These are phyloP conservation scores for Cyamopsis tetragonoloba DNA, from an alignment of 306 rosid genomes.

Conservation along the genomic window DNA sequence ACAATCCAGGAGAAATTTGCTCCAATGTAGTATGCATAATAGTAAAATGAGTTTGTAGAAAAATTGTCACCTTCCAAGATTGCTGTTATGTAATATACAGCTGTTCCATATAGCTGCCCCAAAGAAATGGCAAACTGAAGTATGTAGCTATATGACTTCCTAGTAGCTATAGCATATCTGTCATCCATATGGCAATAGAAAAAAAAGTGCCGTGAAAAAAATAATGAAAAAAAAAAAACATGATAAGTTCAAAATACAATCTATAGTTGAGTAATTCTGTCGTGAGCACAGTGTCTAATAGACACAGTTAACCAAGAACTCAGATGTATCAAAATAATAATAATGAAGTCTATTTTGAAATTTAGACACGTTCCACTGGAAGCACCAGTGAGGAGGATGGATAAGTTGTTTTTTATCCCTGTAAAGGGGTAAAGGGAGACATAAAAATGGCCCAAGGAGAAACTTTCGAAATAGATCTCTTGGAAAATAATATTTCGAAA, in stretches of 20 bases:
- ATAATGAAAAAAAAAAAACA: neutral
- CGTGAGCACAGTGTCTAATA: too few relatives aligned
- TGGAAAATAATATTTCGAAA: too few relatives aligned
- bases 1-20: slow-evolving; percentile 74
- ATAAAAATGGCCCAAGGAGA: too few relatives aligned
- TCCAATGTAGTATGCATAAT: slow-evolving; percentile 68
- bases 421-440: too few relatives aligned
- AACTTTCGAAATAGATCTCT: too few relatives aligned
- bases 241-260: neutral
- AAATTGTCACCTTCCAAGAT: slow-evolving; percentile 77
- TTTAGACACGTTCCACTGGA: too few relatives aligned
- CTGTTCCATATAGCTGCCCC: slow-evolving; percentile 81
- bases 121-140: slow-evolving; percentile 83
- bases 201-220: neutral
- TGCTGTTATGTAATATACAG: slow-evolving; percentile 64
- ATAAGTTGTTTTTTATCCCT: too few relatives aligned
- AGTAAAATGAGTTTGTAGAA: slow-evolving; percentile 52
- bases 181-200: slow-evolving; percentile 13
- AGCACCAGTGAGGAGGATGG: too few relatives aligned
- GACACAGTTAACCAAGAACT: too few relatives aligned
- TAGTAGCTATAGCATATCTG: slow-evolving; percentile 77
- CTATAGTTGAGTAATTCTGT: neutral
- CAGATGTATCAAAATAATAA: too few relatives aligned
- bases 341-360: too few relatives aligned
- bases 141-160: slow-evolving; percentile 69